Evolutionary conservation across 1,284 basidiomycete species (phyloP).

Genomic region (Trichosporon coremiiforme): DNA sequence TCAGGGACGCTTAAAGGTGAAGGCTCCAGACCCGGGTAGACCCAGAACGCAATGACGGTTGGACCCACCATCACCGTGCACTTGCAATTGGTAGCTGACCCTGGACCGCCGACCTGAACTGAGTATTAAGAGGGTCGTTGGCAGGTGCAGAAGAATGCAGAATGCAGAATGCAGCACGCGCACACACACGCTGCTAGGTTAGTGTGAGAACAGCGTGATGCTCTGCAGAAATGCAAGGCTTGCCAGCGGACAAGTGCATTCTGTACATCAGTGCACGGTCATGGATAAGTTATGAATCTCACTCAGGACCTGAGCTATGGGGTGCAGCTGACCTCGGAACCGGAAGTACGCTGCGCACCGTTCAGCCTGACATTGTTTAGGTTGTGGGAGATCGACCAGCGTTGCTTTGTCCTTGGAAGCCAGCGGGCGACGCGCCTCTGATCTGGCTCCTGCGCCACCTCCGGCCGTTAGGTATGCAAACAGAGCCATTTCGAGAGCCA

Average conservation of each 20-base stretch:
- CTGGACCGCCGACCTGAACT: not conserved
- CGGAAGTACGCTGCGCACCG: not conserved
- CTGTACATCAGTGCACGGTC: conserved; percentile 6
- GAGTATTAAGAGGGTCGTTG: not conserved
- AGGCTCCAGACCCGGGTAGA: not conserved
- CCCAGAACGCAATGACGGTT: not conserved
- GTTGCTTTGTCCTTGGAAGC: not conserved
- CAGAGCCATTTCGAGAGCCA: not conserved
- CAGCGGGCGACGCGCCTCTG: not conserved
- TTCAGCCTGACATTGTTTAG: not conserved
- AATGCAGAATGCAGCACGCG: not conserved
- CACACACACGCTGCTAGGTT: not conserved
- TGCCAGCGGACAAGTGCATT: not conserved
- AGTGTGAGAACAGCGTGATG: conserved; percentile 2
- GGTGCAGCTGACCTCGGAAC: not conserved
- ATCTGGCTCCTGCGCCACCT: not conserved
- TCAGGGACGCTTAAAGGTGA: not conserved
- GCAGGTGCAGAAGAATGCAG: not conserved
- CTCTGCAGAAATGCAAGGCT: no score
- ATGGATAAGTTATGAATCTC: not conserved
- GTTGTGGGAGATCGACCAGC: not conserved
- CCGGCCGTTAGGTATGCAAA: not conserved
- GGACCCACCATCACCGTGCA: conserved; percentile 15
- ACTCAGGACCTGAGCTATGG: conserved; percentile 1
- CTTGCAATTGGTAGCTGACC: conserved; percentile 10